These are phyloP conservation scores for Liriodendron chinense DNA, from an alignment of 164 flowering plant genomes.

Conservation along the genomic window DNA sequence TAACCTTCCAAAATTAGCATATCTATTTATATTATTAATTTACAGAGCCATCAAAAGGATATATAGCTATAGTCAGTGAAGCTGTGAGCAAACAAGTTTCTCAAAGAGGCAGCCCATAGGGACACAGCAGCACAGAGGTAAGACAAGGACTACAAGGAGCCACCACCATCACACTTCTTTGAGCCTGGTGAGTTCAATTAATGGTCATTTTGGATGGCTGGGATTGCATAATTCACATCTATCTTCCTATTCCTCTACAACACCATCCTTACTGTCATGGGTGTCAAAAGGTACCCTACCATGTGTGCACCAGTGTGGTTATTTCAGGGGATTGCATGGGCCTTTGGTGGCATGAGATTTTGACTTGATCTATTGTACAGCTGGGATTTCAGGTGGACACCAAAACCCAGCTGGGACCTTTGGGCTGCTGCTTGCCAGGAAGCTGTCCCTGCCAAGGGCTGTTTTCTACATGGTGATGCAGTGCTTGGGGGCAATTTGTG, in stretches of 20 bases:
- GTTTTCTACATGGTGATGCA: slow-evolving; percentile 55
- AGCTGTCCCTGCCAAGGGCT: slow-evolving; percentile 57
- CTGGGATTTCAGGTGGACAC: slow-evolving; percentile 68
- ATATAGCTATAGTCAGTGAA: slow-evolving; percentile 19
- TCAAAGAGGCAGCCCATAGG: slow-evolving; percentile 54
- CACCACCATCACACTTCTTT: slow-evolving; percentile 54
- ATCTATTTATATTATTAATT: no score
- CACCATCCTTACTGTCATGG: slow-evolving; percentile 56
- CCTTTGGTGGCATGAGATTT: slow-evolving; percentile 67
- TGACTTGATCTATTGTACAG: slow-evolving; percentile 64
- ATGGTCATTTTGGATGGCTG: slow-evolving; percentile 63
- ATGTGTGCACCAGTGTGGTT: slow-evolving; percentile 53
- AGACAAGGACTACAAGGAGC: slow-evolving; percentile 61
- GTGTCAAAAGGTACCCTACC: slow-evolving; percentile 28
- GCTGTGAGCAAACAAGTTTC: slow-evolving; percentile 58
- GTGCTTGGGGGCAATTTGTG: slow-evolving; percentile 56
- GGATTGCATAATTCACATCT: slow-evolving; percentile 54
- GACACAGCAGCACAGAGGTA: slow-evolving; percentile 42
- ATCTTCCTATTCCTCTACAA: slow-evolving; percentile 58
- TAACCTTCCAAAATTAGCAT: no score
- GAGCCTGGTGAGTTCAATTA: slow-evolving; percentile 50
- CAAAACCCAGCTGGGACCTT: slow-evolving; percentile 64
- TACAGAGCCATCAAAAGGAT: no score
- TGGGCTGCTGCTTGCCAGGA: slow-evolving; percentile 55
- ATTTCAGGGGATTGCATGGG: slow-evolving; percentile 66